phyloP scores from a whole-genome alignment of 345 rosid species.

The Psidium friedrichsthalianum region DNA sequence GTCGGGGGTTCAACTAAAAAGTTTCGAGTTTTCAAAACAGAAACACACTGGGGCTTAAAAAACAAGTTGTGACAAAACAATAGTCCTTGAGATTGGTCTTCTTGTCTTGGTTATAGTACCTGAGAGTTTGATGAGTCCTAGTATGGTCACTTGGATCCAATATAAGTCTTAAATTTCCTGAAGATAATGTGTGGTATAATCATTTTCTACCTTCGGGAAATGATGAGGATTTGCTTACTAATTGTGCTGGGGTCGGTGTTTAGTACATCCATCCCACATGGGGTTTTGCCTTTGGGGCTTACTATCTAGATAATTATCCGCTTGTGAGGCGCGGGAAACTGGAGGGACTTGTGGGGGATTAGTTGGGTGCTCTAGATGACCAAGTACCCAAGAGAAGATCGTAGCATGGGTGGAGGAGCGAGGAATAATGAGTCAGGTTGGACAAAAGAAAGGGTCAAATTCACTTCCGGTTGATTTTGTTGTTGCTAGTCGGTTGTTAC shows the following conservation, averaged over 20 bases:
- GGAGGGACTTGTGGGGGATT: neutral
- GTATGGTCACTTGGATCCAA: neutral
- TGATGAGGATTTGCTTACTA: neutral
- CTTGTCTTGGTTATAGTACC: neutral
- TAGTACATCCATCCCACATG: neutral
- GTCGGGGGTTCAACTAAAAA: neutral
- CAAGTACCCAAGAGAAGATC: neutral
- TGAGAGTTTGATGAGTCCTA: neutral
- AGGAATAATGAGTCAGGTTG: neutral
- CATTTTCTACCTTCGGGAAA: neutral
- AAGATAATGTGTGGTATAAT: neutral
- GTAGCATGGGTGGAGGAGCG: neutral
- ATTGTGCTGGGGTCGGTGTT: neutral
- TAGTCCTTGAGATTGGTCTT: neutral
- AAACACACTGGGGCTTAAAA: neutral
- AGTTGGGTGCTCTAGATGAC: neutral
- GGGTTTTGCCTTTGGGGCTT: neutral
- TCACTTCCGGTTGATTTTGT: neutral
- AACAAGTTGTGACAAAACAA: neutral
- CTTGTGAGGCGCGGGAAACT: neutral
- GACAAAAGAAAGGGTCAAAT: neutral
- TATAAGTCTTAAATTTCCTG: neutral
- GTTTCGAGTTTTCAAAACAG: neutral
- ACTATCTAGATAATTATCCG: neutral
- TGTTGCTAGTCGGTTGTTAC: neutral